Evolutionary conservation across 345 rosid species (phyloP).

Genomic region (Alliaria petiolata): DNA sequence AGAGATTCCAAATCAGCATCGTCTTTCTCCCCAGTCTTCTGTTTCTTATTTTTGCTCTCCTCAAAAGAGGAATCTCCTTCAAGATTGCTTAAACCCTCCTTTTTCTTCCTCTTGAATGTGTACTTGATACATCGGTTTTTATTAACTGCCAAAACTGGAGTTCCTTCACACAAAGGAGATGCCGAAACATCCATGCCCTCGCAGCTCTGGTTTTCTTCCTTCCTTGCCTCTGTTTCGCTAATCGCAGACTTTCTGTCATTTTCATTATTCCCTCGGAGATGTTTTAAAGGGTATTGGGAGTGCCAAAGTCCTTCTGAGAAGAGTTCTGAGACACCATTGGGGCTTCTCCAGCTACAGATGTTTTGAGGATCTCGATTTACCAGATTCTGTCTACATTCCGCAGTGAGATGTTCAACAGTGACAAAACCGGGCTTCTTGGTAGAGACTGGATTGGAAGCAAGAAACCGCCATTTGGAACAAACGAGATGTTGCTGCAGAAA

Average conservation of each 20-base stretch:
- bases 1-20: slow-evolving; percentile 39
- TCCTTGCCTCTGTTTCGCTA: slow-evolving; percentile 24
- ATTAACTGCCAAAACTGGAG: slow-evolving; percentile 27
- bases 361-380: slow-evolving; percentile 72
- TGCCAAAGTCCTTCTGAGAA: slow-evolving; percentile 23
- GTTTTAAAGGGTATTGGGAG: slow-evolving; percentile 16
- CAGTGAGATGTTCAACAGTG: slow-evolving; percentile 62
- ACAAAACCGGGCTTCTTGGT: slow-evolving; percentile 61
- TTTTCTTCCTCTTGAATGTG: slow-evolving; percentile 80
- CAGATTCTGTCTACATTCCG: slow-evolving; percentile 67
- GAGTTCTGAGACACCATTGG: slow-evolving; percentile 4
- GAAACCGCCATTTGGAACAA: slow-evolving; percentile 63
- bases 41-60: slow-evolving; percentile 28
- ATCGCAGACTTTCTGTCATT: slow-evolving; percentile 12
- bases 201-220: slow-evolving; percentile 32
- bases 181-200: slow-evolving; percentile 32
- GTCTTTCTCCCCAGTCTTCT: slow-evolving; percentile 39
- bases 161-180: slow-evolving; percentile 35
- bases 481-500: slow-evolving; percentile 64
- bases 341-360: slow-evolving; percentile 23
- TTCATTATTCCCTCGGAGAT: slow-evolving; percentile 21
- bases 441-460: slow-evolving; percentile 63
- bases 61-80: slow-evolving; percentile 46
- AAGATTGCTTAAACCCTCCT: slow-evolving; percentile 47
- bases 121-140: slow-evolving; percentile 54